A percentile compares a stretch with the other conserved stretches of the same genome.
phyloP scores from a whole-genome alignment of 768 basidiomycete species.

The Tulasnella sp. region DNA sequence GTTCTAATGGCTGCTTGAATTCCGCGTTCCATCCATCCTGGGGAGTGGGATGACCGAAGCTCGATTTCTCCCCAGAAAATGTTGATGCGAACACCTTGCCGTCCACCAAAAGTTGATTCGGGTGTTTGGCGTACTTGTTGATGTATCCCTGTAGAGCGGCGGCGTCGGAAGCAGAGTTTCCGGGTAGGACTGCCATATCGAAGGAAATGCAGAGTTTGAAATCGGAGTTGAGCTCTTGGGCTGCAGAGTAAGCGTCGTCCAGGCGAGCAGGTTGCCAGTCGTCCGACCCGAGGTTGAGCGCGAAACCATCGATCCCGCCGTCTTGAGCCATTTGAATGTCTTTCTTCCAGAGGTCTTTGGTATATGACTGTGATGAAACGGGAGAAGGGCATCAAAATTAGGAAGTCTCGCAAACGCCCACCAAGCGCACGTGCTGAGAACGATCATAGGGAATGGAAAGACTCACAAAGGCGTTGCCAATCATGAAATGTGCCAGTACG shows the following conservation, averaged over 20 bases:
- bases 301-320: conserved; percentile 28
- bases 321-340: conserved; percentile 21
- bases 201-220: conserved; percentile 37
- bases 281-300: conserved; percentile 61
- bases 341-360: conserved; percentile 13
- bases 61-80: conserved; percentile 32
- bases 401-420: not conserved
- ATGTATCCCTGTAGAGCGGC: conserved; percentile 21
- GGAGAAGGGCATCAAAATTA: not conserved
- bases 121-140: conserved; percentile 22
- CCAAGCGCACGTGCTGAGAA: not conserved
- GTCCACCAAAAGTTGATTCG: conserved; percentile 29
- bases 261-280: conserved; percentile 40
- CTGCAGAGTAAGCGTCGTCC: conserved; percentile 32
- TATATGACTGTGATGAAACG: conserved; percentile 16
- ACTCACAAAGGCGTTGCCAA: conserved; percentile 23
- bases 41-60: conserved; percentile 28
- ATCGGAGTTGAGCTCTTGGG: conserved; percentile 32
- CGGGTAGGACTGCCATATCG: conserved; percentile 34
- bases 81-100: conserved; percentile 30
- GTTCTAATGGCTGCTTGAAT: conserved; percentile 6
- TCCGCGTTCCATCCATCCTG: conserved; percentile 27
- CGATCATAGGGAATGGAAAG: not conserved
- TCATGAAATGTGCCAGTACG: conserved; percentile 21
- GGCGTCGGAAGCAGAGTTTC: conserved; percentile 25